phyloP scores from a whole-genome alignment of 768 basidiomycete genomes.

The Boletellus sp. region DNA sequence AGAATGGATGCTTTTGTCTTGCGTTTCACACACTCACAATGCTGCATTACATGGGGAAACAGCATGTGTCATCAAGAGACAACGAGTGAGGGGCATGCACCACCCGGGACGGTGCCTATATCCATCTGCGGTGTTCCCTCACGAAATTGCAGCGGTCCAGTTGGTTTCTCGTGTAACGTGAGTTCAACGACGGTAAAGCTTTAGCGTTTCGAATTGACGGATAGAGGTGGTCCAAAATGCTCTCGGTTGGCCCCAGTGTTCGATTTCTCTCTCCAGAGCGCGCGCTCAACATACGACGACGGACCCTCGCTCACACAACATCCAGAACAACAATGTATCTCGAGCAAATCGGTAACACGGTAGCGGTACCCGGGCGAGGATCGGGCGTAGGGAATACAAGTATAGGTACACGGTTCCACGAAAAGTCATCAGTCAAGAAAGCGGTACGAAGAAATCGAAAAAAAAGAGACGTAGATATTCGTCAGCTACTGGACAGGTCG shows the following conservation, averaged over 20 bases:
- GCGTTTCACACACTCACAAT: background rate
- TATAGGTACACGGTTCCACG: background rate
- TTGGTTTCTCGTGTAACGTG: background rate
- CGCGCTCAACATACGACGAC: no score
- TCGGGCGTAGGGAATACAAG: background rate
- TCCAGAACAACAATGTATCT: no score
- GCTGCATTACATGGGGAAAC: constrained; percentile 1
- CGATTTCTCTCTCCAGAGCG: no score
- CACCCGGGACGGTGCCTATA: no score
- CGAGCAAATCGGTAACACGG: no score
- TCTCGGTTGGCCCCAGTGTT: no score
- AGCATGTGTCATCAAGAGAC: background rate
- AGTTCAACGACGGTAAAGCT: no score
- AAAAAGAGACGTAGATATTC: background rate
- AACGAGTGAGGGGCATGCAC: constrained; percentile 4
- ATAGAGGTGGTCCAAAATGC: no score
- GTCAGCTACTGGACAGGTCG: constrained; percentile 7
- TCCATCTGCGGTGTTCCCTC: no score
- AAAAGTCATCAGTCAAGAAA: background rate
- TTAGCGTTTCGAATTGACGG: no score
- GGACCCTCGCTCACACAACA: no score
- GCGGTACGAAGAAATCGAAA: background rate
- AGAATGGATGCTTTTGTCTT: background rate
- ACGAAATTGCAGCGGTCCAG: background rate
- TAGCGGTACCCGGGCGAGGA: no score